Evolutionary conservation across 2,329 filamentous ascomycete genomes (phyloP).

Genomic region (Pyrenophora teres): DNA sequence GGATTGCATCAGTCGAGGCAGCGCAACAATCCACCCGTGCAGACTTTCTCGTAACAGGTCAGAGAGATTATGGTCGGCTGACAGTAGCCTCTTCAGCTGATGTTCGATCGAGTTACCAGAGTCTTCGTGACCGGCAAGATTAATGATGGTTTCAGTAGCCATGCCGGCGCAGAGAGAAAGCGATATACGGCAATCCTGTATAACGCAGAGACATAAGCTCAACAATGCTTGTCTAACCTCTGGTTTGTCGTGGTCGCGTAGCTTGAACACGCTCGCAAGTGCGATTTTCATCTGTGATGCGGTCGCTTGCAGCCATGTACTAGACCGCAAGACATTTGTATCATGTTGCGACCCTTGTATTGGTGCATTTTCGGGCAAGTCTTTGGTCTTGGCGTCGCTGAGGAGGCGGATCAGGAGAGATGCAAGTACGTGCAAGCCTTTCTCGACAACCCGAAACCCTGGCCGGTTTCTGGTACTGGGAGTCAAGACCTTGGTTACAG

Average conservation of each 20-base stretch:
- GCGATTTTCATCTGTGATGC: constrained; percentile 81
- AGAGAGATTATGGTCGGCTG: constrained; percentile 64
- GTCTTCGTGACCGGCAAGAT: constrained; percentile 58
- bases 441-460: constrained; percentile 67
- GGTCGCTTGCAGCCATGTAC: constrained; percentile 79
- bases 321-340: constrained; percentile 49
- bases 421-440: constrained; percentile 63
- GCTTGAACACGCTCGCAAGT: constrained; percentile 73
- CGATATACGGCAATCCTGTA: constrained; percentile 78
- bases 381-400: constrained; percentile 50
- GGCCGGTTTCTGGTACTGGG: constrained; percentile 66
- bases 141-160: constrained; percentile 80
- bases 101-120: constrained; percentile 51
- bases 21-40: constrained; percentile 78
- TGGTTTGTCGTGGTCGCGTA: constrained; percentile 70
- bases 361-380: constrained; percentile 24
- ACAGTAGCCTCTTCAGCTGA: constrained; percentile 64
- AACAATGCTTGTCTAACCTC: constrained; percentile 72
- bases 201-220: constrained; percentile 71
- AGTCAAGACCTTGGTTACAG: constrained; percentile 74
- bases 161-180: constrained; percentile 71
- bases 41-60: constrained; percentile 71
- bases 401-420: constrained; percentile 52
- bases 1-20: constrained; percentile 82
- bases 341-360: constrained; percentile 14